phyloP scores from a whole-genome alignment of 179 eudicot genomes.

The Spinacia oleracea region DNA sequence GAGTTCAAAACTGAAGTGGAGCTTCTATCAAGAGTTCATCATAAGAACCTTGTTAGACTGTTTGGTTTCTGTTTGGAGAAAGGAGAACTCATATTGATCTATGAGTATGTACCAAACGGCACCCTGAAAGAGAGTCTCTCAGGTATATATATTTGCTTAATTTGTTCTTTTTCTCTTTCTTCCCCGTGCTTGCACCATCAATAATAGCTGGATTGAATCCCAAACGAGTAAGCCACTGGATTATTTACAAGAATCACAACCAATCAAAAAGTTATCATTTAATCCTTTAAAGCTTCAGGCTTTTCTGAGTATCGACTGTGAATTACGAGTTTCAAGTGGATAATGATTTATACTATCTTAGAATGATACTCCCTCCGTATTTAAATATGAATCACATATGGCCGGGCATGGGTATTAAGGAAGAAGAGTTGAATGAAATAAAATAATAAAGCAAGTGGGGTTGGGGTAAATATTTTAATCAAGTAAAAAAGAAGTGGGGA shows the following conservation, averaged over 20 bases:
- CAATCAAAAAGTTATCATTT: too few species aligned
- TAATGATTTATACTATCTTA: too few species aligned
- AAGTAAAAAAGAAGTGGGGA: too few species aligned
- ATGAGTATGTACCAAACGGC: slow-evolving; percentile 69
- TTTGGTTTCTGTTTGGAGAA: slow-evolving; percentile 70
- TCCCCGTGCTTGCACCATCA: not conserved
- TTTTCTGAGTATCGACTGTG: not conserved
- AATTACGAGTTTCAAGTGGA: not conserved
- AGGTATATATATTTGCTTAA: slow-evolving; percentile 37
- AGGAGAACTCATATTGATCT: slow-evolving; percentile 62
- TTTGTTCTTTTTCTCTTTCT: too few species aligned
- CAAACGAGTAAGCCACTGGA: not conserved
- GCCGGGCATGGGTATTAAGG: too few species aligned
- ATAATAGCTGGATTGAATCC: not conserved
- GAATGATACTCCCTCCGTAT: too few species aligned
- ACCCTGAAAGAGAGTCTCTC: slow-evolving; percentile 58
- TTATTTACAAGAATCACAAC: not conserved
- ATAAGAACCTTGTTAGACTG: slow-evolving; percentile 72
- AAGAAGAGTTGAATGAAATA: too few species aligned
- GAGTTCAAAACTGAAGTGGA: slow-evolving; percentile 78
- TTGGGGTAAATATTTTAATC: too few species aligned
- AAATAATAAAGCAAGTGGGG: too few species aligned
- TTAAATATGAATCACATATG: too few species aligned
- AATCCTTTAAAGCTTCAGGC: not conserved
- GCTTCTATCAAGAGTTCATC: slow-evolving; percentile 81